These are phyloP conservation scores for Guyanaporus albipodus DNA, from an alignment of 768 basidiomycete species.

Conservation along the genomic window DNA sequence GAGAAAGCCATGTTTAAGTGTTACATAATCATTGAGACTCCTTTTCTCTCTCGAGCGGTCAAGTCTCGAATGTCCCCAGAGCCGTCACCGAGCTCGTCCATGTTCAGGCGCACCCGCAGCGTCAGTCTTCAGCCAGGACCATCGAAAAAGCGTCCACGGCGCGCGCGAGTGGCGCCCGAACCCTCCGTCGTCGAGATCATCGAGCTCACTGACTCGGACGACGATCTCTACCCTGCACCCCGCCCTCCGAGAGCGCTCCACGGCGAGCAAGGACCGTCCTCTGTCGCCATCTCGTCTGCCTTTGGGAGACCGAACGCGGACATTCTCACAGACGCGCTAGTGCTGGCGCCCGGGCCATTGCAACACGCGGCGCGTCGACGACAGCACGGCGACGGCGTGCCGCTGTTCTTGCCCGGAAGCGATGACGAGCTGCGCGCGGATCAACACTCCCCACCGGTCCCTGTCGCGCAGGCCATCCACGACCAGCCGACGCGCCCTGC, in stretches of 20 bases:
- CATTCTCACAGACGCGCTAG: slow-evolving; percentile 6
- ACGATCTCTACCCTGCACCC: slow-evolving; percentile 26
- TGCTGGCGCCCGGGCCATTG: slow-evolving; percentile 9
- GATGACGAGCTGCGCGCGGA: slow-evolving; percentile 28
- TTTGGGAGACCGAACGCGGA: slow-evolving; percentile 15
- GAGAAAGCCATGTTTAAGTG: too few species aligned
- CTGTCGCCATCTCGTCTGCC: slow-evolving; percentile 5
- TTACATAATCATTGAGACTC: not conserved
- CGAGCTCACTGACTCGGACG: slow-evolving; percentile 51
- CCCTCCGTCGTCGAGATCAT: slow-evolving; percentile 34
- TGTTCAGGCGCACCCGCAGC: slow-evolving; percentile 16
- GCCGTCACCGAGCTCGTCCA: slow-evolving; percentile 7
- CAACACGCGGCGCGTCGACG: slow-evolving; percentile 3
- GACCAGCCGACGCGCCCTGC: not conserved
- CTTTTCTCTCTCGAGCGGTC: not conserved
- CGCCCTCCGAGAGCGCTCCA: not conserved
- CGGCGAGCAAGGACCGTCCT: not conserved
- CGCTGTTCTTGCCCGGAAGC: slow-evolving; percentile 37
- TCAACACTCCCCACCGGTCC: not conserved
- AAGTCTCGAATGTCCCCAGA: slow-evolving; percentile 27
- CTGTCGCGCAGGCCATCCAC: not conserved
- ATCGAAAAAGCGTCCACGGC: slow-evolving; percentile 12
- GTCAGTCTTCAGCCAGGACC: slow-evolving; percentile 19
- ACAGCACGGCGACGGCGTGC: slow-evolving; percentile 8
- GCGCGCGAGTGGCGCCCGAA: not conserved